Base-by-base conservation (phyloP, 2,329 filamentous ascomycete species). In the Talaromyces marneffei region DNA sequence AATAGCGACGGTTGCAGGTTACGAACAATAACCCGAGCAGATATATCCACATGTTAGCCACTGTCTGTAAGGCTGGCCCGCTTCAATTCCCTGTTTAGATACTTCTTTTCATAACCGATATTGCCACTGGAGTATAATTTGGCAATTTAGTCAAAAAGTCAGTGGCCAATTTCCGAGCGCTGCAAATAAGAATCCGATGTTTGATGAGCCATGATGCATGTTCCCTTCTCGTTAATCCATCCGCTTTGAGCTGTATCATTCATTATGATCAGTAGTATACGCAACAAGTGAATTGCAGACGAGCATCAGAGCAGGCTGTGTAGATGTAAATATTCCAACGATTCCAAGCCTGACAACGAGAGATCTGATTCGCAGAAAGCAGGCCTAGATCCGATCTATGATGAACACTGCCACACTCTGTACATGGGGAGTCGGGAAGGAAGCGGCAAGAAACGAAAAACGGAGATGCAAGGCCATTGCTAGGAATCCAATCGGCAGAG, bases 191-290 rank as follows among this genome's bases (percentile, higher is more conserved):
- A 18, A 35, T 27, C 23, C 18, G 9, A 39, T 35, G 9, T 29
- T 27, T 39, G 56, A 48, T 48, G 56, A 50, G 42, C 50, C 56
- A 39, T 50, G 25, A 31, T 58, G 55, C 20, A 35, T 23, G 55
- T 27, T 27, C 39, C 42, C 56, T 39, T 46, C 23, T 18, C 20
- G 35, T 39, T n/a, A 23, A 52, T 52, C 12, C 40, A 52, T 52
- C 12, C 40, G 23, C 14, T 48, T 3, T 9, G 25, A 7, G 25
- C 31, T 37, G 18, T 48, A 39, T 25, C 20, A 29, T 39, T 27
- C 23, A 10, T 57, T 35, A 14, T 33, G n/a, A 16, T 14, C 8
- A 33, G 8, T 2, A 20, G 33, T 33, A 18, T 33, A 31, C 48
- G 29, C 3, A 35, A 14, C 4, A 33, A 9, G 29, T 14, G 1